phyloP scores from a whole-genome alignment of 2,329 filamentous ascomycete species.

The Apiospora phragmitis region DNA sequence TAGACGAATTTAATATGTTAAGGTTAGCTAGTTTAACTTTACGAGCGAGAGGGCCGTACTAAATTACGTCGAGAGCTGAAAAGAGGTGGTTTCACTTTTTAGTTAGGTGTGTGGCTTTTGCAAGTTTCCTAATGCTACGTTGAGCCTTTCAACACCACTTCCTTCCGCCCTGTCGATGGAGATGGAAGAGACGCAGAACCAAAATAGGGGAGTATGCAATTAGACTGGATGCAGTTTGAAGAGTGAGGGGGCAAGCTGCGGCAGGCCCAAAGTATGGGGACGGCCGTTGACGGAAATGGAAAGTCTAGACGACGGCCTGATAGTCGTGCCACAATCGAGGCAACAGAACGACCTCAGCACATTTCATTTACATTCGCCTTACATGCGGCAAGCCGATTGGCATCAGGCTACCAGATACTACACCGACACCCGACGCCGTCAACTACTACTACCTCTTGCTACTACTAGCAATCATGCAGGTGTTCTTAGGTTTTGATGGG shows the following conservation, averaged over 20 bases:
- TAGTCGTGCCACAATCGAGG: conserved; percentile 2
- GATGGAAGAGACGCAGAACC: background rate
- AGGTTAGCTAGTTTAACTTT: too few species aligned
- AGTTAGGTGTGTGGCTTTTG: background rate
- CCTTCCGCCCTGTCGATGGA: background rate
- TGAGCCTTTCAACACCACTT: background rate
- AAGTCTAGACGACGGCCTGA: conserved; percentile 1
- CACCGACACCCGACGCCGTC: background rate
- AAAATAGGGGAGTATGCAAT: background rate
- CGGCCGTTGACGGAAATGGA: background rate
- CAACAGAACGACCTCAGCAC: background rate
- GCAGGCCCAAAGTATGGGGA: background rate
- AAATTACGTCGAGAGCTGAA: background rate
- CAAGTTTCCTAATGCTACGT: background rate
- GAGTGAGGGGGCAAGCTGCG: background rate
- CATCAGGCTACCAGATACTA: background rate
- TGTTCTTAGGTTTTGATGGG: background rate
- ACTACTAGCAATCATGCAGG: background rate
- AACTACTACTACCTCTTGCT: too few species aligned
- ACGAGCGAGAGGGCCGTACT: too few species aligned
- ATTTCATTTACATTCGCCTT: background rate
- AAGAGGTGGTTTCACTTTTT: background rate
- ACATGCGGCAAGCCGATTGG: background rate
- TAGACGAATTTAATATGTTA: too few species aligned
- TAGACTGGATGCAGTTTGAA: background rate